A percentile compares a stretch with the other conserved stretches of the same genome.
Evolutionary conservation across 805 yeast genomes (phyloP).

Genomic region (Candida mattraensis): DNA sequence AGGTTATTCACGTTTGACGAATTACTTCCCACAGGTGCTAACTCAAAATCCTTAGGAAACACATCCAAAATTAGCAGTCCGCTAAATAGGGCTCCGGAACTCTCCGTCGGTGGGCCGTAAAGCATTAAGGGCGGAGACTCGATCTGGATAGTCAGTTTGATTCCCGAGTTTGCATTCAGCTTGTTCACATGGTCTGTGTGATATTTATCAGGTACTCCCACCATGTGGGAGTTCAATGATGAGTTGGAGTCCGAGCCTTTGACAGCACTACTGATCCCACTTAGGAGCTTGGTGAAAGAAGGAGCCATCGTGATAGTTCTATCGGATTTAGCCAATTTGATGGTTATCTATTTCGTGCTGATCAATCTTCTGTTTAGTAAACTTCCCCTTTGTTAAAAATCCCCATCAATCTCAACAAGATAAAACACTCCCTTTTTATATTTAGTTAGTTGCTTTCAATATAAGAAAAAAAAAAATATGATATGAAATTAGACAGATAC

Average conservation of each 20-base stretch:
- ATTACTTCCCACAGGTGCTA: not conserved
- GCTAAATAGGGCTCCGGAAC: constrained; percentile 81
- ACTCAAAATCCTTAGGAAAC: constrained; percentile 21
- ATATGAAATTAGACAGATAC: too few species aligned
- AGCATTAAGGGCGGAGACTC: constrained; percentile 92
- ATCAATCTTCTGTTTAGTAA: too few species aligned
- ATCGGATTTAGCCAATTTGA: too few species aligned
- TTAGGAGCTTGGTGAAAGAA: constrained; percentile 19
- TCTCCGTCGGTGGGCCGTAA: constrained; percentile 75
- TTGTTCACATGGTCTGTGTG: constrained; percentile 29
- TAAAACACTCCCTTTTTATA: too few species aligned
- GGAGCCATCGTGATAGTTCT: too few species aligned
- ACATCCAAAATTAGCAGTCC: constrained; percentile 71
- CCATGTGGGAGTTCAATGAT: too few species aligned
- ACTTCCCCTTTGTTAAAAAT: too few species aligned
- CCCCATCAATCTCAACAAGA: too few species aligned
- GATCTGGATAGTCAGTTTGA: constrained; percentile 54
- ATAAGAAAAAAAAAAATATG: too few species aligned
- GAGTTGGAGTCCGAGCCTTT: constrained; percentile 7
- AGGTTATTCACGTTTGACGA: not conserved
- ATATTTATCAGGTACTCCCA: constrained; percentile 19
- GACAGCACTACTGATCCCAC: constrained; percentile 15
- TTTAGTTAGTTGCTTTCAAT: too few species aligned
- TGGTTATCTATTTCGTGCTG: too few species aligned
- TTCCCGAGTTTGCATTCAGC: constrained; percentile 24